Conservation (phyloP, 2,329 filamentous ascomycete species). For the Nakataea oryzae region DNA sequence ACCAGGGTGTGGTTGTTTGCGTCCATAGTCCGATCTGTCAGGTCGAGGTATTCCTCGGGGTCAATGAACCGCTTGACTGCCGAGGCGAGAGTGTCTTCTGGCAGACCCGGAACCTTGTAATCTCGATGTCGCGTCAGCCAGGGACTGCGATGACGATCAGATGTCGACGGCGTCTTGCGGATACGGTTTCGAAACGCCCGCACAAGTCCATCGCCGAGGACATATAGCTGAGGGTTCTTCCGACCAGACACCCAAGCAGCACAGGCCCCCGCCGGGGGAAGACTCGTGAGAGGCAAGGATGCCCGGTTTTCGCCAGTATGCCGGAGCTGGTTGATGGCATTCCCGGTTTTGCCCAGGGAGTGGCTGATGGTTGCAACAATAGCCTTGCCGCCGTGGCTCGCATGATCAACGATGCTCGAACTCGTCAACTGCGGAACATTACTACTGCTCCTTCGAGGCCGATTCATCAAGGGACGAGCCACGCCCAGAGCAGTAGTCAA, state of each 20-base stretch:
- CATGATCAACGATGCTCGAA: conserved; percentile 44
- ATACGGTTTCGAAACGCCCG: conserved; percentile 53
- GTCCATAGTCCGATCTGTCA: conserved; percentile 41
- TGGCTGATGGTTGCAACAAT: conserved; percentile 65
- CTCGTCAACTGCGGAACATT: conserved; percentile 27
- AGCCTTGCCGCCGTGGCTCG: conserved; percentile 60
- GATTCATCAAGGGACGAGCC: conserved; percentile 48
- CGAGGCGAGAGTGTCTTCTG: conserved; percentile 48
- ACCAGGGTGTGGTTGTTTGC: conserved; percentile 45
- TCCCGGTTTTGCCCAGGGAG: conserved; percentile 64
- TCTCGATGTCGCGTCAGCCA: conserved; percentile 53
- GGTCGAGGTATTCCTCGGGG: conserved; percentile 44
- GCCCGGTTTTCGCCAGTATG: conserved; percentile 69
- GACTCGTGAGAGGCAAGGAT: conserved; percentile 49
- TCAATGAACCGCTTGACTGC: conserved; percentile 46
- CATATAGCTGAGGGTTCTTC: conserved; percentile 51
- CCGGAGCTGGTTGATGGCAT: conserved; percentile 57
- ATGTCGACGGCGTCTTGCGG: conserved; percentile 41
- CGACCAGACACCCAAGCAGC: conserved; percentile 56
- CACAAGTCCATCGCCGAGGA: conserved; percentile 55
- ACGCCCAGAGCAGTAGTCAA: conserved; percentile 61
- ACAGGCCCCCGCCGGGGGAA: conserved; percentile 45
- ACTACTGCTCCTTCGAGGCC: conserved; percentile 41
- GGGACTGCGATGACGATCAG: conserved; percentile 38
- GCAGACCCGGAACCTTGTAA: conserved; percentile 52